Evolutionary conservation across 2,329 filamentous ascomycete genomes (phyloP).

Genomic region (Celoporthe dispersa): DNA sequence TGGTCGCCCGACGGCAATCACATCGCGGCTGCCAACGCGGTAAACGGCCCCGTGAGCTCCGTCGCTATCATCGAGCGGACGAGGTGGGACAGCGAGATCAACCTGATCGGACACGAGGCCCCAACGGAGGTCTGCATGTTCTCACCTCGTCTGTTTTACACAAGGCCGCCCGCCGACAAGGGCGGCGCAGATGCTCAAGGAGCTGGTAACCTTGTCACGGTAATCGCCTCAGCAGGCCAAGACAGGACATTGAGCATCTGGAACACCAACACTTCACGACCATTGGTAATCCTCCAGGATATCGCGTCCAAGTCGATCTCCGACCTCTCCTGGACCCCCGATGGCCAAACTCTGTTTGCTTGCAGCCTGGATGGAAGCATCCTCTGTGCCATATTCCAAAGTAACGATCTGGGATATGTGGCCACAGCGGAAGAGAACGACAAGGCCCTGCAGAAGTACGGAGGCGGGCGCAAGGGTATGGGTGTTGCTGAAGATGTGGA

Average conservation of each 20-base stretch:
- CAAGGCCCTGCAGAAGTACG: constrained; percentile 90
- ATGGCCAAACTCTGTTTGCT: constrained; percentile 84
- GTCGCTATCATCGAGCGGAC: constrained; percentile 94
- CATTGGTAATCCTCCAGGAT: constrained; percentile 88
- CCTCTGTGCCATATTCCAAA: constrained; percentile 78
- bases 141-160: constrained; percentile 86
- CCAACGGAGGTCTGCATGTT: constrained; percentile 98
- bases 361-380: constrained; percentile 91
- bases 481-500: constrained; percentile 94
- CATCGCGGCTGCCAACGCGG: constrained; percentile 94
- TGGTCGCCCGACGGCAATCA: constrained; percentile 98
- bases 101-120: constrained; percentile 94
- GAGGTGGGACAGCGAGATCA: constrained; percentile 95
- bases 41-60: constrained; percentile 95
- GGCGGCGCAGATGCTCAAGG: constrained; percentile 53
- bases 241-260: constrained; percentile 96
- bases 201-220: constrained; percentile 70
- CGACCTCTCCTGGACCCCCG: constrained; percentile 91
- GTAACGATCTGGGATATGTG: constrained; percentile 87
- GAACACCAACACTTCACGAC: constrained; percentile 94
- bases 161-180: constrained; percentile 64
- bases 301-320: constrained; percentile 89
- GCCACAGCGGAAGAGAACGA: constrained; percentile 88
- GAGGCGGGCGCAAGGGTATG: constrained; percentile 82
- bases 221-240: constrained; percentile 95